Conservation (phyloP, 2,329 filamentous ascomycete genomes). For the Verruconis gallopava region DNA sequence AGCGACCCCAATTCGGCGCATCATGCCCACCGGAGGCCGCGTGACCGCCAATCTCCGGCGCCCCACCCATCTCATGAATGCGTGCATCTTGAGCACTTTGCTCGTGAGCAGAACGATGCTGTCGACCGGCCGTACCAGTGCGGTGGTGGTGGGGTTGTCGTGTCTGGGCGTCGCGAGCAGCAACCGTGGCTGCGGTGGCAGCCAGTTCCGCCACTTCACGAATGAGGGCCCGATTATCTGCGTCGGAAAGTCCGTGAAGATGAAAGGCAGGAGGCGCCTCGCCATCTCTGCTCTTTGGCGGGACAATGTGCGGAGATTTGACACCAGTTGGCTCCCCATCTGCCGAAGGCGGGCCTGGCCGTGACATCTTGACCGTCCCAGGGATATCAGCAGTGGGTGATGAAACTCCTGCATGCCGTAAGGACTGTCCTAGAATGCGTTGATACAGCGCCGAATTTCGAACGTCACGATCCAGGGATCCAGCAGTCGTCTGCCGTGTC, state of each 20-base stretch:
- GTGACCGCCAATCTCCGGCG: conserved; percentile 25
- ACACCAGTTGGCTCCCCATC: conserved; percentile 13
- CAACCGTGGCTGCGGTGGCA: conserved; percentile 77
- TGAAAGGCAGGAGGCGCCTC: conserved; percentile 34
- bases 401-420: conserved; percentile 66
- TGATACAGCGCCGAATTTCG: conserved; percentile 85
- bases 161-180: conserved; percentile 55
- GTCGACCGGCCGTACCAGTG: not conserved
- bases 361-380: conserved; percentile 24
- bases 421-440: conserved; percentile 78
- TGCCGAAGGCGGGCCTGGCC: conserved; percentile 24
- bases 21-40: conserved; percentile 63
- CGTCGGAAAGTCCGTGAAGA: conserved; percentile 58
- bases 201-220: conserved; percentile 89
- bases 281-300: conserved; percentile 47
- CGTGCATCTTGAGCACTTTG: not conserved
- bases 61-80: not conserved
- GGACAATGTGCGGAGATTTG: conserved; percentile 51
- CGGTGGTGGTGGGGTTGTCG: not conserved
- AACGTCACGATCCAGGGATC: conserved; percentile 45
- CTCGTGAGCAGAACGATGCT: not conserved
- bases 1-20: conserved; percentile 94
- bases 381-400: conserved; percentile 34
- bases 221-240: conserved; percentile 68
- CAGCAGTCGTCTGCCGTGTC: conserved; percentile 12